Conservation (phyloP, 352 stramenopile species). For the Sclerospora graminicola region DNA sequence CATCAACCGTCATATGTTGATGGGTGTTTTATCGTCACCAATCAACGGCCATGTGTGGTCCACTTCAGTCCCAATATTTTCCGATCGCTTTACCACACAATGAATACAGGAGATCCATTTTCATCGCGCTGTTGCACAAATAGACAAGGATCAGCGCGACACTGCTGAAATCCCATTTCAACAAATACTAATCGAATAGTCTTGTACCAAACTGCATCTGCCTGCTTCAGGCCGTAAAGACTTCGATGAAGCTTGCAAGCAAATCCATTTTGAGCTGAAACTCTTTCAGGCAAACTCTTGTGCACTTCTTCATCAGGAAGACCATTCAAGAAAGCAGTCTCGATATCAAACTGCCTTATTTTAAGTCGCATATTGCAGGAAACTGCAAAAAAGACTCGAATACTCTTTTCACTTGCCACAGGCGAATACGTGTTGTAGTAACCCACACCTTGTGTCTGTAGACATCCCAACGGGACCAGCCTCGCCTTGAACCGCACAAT, state of each 20-base stretch:
- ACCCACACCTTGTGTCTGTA: neutral
- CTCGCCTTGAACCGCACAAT: neutral
- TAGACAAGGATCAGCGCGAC: neutral
- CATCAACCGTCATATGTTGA: too few species aligned
- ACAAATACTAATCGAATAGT: slow-evolving; percentile 10
- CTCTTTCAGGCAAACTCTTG: neutral
- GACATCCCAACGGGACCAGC: slow-evolving; percentile 10
- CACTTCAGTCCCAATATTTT: too few species aligned
- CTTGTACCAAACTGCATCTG: slow-evolving; percentile 17
- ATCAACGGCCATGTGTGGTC: too few species aligned
- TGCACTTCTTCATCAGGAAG: neutral
- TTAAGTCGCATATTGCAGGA: neutral
- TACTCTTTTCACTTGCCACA: neutral
- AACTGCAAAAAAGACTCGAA: neutral
- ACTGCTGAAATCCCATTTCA: slow-evolving; percentile 2
- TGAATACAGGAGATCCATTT: neutral
- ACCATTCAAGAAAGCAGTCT: too few species aligned
- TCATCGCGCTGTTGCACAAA: neutral
- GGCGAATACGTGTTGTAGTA: neutral
- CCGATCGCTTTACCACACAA: too few species aligned
- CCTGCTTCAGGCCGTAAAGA: slow-evolving; percentile 29
- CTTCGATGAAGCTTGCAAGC: slow-evolving; percentile 2
- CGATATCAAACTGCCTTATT: neutral
- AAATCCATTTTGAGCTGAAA: neutral
- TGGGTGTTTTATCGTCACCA: too few species aligned